phyloP scores from a whole-genome alignment of 352 stramenopile species.

The Pythium coloratum region DNA sequence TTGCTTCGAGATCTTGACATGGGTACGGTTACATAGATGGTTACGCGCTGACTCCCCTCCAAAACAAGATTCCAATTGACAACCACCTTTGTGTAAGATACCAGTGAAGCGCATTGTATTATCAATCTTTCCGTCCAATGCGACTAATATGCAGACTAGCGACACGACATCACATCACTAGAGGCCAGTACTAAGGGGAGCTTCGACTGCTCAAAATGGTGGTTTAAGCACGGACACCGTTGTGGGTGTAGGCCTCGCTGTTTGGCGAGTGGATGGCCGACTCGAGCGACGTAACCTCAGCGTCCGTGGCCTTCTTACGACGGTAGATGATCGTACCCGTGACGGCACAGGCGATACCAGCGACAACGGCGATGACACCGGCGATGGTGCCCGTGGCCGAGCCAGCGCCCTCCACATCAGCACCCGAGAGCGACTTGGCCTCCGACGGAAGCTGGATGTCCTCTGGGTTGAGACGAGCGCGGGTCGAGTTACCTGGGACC shows the following conservation, averaged over 20 bases:
- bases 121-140: neutral
- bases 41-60: neutral
- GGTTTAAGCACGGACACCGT: slow-evolving; percentile 8
- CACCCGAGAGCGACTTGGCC: neutral
- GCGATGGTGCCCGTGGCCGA: slow-evolving; percentile 4
- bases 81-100: neutral
- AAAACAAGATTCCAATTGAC: neutral
- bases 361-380: slow-evolving; percentile 13
- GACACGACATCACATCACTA: neutral
- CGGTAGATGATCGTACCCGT: slow-evolving; percentile 16
- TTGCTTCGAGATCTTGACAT: neutral
- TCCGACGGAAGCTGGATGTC: neutral
- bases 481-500: neutral
- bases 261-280: slow-evolving; percentile 14
- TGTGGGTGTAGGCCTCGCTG: neutral
- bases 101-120: neutral
- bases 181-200: neutral
- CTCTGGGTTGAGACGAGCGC: neutral
- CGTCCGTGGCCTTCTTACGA: neutral
- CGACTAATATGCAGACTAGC: neutral
- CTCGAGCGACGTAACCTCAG: slow-evolving; percentile 15
- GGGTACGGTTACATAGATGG: neutral
- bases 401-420: neutral
- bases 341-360: slow-evolving; percentile 14
- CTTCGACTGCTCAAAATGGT: slow-evolving; percentile 7